Evolutionary conservation across 192 early-diverging fungal species (phyloP).

Genomic region (Spizellomyces punctatus): DNA sequence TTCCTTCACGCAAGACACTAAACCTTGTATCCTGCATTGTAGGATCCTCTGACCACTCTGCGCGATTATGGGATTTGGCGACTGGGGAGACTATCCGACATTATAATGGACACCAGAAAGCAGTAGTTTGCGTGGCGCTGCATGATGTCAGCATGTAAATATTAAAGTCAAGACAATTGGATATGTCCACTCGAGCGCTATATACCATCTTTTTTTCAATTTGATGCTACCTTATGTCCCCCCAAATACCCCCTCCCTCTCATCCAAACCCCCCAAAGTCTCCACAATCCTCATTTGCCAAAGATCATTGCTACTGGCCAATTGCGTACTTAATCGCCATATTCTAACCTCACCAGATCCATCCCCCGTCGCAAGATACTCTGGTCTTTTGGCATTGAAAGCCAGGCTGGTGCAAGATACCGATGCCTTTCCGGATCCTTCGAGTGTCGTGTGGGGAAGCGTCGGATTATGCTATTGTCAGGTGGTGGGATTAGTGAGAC

Average conservation of each 20-base stretch:
- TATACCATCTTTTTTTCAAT: background rate
- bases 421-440: conserved; percentile 7
- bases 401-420: conserved; percentile 20
- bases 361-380: conserved; percentile 29
- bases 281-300: conserved; percentile 20
- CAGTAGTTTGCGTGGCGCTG: conserved; percentile 82
- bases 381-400: conserved; percentile 17
- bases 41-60: conserved; percentile 84
- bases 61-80: conserved; percentile 78
- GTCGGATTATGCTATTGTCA: conserved; percentile 9
- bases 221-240: no score
- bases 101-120: conserved; percentile 90
- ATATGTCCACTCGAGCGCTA: background rate
- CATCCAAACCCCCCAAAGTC: background rate
- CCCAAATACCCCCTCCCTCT: no score
- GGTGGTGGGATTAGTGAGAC: background rate
- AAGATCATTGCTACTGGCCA: conserved; percentile 4
- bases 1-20: background rate
- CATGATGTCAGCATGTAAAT: conserved; percentile 67
- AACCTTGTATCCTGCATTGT: conserved; percentile 7
- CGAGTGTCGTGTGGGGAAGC: conserved; percentile 21
- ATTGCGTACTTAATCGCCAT: conserved; percentile 22
- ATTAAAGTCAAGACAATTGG: background rate
- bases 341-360: conserved; percentile 20
- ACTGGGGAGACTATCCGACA: conserved; percentile 79